These are phyloP conservation scores for Xeromyces bisporus DNA, from an alignment of 495 filamentous ascomycete genomes.

Conservation along the genomic window DNA sequence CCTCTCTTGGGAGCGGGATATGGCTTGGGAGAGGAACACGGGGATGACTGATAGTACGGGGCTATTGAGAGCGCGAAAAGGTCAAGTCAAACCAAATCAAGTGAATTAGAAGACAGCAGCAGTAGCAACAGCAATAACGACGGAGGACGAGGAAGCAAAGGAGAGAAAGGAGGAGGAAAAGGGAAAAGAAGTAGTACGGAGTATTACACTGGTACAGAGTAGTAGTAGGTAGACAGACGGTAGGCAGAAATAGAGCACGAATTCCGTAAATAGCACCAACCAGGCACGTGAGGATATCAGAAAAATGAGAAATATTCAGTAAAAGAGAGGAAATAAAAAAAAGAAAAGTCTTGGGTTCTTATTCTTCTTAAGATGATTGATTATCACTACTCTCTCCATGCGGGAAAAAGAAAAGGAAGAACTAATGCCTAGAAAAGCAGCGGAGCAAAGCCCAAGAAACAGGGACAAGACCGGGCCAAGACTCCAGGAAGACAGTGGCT, in stretches of 20 bases:
- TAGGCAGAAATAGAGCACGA: too few relatives aligned
- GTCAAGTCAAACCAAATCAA: slow-evolving; percentile 3
- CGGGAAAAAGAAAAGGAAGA: slow-evolving; percentile 5
- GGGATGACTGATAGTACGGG: slow-evolving; percentile 1
- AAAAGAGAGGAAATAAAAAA: slow-evolving; percentile 1
- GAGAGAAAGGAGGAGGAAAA: slow-evolving; percentile 11
- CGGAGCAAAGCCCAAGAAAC: slow-evolving; percentile 15
- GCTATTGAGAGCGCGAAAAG: too few relatives aligned
- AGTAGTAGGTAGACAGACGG: too few relatives aligned
- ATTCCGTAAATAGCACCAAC: too few relatives aligned
- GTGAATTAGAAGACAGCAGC: neutral
- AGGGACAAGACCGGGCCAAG: slow-evolving; percentile 24
- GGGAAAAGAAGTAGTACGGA: slow-evolving; percentile 9
- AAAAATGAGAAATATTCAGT: neutral
- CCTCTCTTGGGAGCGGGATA: slow-evolving; percentile 10
- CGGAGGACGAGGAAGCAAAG: slow-evolving; percentile 5
- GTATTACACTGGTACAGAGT: slow-evolving; percentile 1
- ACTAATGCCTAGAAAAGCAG: slow-evolving; percentile 25
- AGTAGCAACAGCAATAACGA: neutral
- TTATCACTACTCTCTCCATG: neutral
- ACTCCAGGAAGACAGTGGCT: slow-evolving; percentile 7
- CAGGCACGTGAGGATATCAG: too few relatives aligned
- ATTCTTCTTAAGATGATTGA: neutral
- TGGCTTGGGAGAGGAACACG: too few relatives aligned
- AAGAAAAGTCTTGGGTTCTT: slow-evolving; percentile 9